Evolutionary conservation across 805 yeast species (phyloP).

Genomic region (Yamadazyma endophytica): DNA sequence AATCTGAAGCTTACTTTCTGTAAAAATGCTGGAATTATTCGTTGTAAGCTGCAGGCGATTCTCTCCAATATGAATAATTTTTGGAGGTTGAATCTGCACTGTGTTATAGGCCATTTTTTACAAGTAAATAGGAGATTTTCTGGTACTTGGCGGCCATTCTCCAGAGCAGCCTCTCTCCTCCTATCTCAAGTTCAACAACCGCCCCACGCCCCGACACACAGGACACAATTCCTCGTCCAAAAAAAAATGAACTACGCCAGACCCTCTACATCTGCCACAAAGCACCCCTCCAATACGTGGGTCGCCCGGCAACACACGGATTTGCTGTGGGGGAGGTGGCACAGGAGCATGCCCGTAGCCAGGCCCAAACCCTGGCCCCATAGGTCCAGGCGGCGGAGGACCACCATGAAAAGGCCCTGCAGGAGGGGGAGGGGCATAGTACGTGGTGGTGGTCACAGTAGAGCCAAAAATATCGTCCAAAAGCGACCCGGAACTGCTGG

Average conservation of each 20-base stretch:
- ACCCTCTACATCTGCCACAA: constrained; percentile 71
- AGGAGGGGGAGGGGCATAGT: constrained; percentile 18
- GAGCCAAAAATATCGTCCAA: constrained; percentile 7
- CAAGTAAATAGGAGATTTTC: too few species aligned
- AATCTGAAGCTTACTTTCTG: too few species aligned
- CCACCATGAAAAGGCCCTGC: constrained; percentile 8
- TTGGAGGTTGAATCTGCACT: too few species aligned
- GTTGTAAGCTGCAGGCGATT: too few species aligned
- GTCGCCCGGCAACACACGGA: constrained; percentile 69
- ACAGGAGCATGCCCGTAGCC: constrained; percentile 9
- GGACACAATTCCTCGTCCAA: constrained; percentile 62
- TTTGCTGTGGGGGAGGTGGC: constrained; percentile 18
- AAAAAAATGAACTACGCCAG: constrained; percentile 52
- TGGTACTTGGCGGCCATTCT: too few species aligned
- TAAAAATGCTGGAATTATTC: too few species aligned
- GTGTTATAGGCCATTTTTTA: too few species aligned
- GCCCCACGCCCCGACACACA: constrained; percentile 64
- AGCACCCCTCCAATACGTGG: constrained; percentile 67
- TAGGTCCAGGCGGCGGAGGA: constrained; percentile 8
- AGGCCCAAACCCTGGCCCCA: not conserved
- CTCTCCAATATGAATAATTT: too few species aligned
- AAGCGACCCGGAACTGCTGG: constrained; percentile 3
- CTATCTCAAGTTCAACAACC: constrained; percentile 25
- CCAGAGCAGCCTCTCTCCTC: too few species aligned
- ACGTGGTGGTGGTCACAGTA: constrained; percentile 11